Evolutionary conservation across 2,329 filamentous ascomycete species (phyloP), one percentile per base, ranked within the genome.

Genomic region (Botrytis galanthina): DNA sequence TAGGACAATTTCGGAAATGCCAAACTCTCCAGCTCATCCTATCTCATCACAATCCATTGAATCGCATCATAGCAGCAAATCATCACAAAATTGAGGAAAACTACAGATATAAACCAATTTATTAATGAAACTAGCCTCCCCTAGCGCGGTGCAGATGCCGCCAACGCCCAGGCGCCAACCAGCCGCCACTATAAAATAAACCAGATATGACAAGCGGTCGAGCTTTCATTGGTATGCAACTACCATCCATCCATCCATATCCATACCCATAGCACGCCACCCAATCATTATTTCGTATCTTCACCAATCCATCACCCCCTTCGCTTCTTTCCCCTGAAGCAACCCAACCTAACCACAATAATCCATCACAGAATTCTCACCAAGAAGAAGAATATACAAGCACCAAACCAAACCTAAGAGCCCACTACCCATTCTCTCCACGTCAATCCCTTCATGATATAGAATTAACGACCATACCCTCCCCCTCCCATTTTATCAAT

Each of bases 401-500:
- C 54, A 62, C 54, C 63, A 73, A 73, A 60, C 39, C 71, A 32
- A 69, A 32, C 26, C n/a, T 4, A 32, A 69, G 66, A 18, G 26
- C 35, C 51, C 29, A 51, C 20, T 26, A 8, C 39, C 32, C 20
- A 59, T 35, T 48, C 10, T 12, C 32, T 44, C 22, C 16, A 29
- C 3, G 6, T 10, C 9, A 16, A 46, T 14, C 42, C 6, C 32
- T 61, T 26, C 51, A 14, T 1, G 44, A 26, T 12, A 44, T 20
- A 22, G 42, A 54, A 18, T 42, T 69, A 69, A 18, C 51, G 39
- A 9, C 71, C 48, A 42, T 73, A 73, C 42, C 63, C 71, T 39
- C 60, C 32, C 20, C 86, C 90, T 16, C 93, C 93, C 94, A 97
- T 97, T 83, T 91, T 90, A 85, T 97, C 93, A 81, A 97, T 96